Base-by-base conservation (phyloP, 495 filamentous ascomycete species). In the Tuber melanosporum region DNA sequence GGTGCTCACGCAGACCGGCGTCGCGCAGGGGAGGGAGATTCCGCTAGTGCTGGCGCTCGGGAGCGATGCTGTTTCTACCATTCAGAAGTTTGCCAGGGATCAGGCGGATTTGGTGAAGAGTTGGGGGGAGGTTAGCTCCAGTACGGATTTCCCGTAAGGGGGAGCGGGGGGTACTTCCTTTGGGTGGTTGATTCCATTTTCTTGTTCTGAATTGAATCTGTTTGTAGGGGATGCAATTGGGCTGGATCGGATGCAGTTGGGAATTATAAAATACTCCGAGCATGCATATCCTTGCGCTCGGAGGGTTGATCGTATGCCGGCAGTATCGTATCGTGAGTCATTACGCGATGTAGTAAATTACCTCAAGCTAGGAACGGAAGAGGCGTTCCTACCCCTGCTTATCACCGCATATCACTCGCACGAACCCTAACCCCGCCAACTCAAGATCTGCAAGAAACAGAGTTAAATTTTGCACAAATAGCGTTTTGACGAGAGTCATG, bases 1-100 rank as follows among this genome's bases (percentile, higher is more conserved):
- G 75, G 84, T 86, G 41, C 76, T 87, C n/a, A 85, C 84, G 15
- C 80, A 82, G 75, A 83, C 82, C 42, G 86, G 85, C 0, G 80
- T 79, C 70, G 84, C 84, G 15, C 74, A 83, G 71, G 86, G 84
- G 3, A 83, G 80, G 72, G 82, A 83, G 14, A 75, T 87, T 17
- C 85, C 85, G 22, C 79, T 82, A 12, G 82, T 86, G 70, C 76
- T 88, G 45, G 85, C 85, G 0, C 75, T 88, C 52, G 87, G 86
- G 14, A 79, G 80, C 0, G 87, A 88, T 83, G 83, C 79, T 42
- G 79, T 83, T 66, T 62, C 52, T 2, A 62, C 52, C 2, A 62
- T 62, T 62, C 52, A 62, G 10, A 62, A 32, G 52, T 62, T 62
- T 32, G 52, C 52, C n/a, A 26, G 52, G 52, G n/a, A 62, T 62